Base-by-base conservation (phyloP, 2,329 filamentous ascomycete genomes). In the Trichoderma afroharzianum region DNA sequence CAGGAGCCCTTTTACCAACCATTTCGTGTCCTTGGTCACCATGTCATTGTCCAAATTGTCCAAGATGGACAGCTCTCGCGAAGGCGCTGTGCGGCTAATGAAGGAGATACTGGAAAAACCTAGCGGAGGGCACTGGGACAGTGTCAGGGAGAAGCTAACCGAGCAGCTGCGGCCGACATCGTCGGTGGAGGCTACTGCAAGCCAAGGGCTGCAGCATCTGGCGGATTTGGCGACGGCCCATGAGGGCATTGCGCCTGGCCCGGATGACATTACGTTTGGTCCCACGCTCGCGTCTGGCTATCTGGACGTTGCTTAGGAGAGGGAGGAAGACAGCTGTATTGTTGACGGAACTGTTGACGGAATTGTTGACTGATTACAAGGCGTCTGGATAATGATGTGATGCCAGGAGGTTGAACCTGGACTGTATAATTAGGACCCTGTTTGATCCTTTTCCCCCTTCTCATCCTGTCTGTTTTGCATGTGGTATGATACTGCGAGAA, bases 1-100 rank as follows among this genome's bases (percentile, higher is more conserved):
- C 8, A 82, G 88, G 59, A 90, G 86, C 68, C 91, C 91, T 0
- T 81, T 93, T 58, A 89, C 89, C 70, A 89, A 93, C 76, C 90
- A 93, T 77, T 91, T 91, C 74, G 86, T 86, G 68, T 86, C 85
- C 14, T 83, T 93, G 11, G 85, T 86, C 1, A 83, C 87, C 12
- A 82, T 92, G 76, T 86, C 87, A n/a, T 82, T 94, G 4, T 80
- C 88, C 62, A 88, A 91, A 74, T 83, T 93, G 39, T 81, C 82
- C 36, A 88, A 86, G 75, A 80, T 86, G 9, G 85, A 88, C 9
- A 83, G 82, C 72, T 88, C 86, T 3, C 85, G 84, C 58, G 86
- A 88, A 6, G 88, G 90, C 74, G 90, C 90, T 0, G 83, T 83
- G 15, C 82, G 83, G 71, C 82, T 88, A 8, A 83, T 91, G 28